These are phyloP conservation scores for Auricularia cornea DNA, from an alignment of 768 basidiomycete species.

Conservation along the genomic window DNA sequence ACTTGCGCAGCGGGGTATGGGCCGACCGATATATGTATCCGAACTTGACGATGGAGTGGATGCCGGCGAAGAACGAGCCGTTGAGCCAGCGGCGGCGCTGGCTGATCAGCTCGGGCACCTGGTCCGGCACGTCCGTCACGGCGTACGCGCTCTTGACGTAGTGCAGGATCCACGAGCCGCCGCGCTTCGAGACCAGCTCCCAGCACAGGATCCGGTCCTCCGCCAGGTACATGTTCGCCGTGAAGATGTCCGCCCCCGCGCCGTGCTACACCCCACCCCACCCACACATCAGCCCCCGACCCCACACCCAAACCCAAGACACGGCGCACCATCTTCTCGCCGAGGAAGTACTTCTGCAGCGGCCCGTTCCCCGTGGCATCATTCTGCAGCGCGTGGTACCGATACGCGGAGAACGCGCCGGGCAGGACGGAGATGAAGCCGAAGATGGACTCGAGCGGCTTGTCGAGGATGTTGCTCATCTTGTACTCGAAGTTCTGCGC, in stretches of 20 bases:
- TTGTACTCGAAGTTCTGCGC: conserved; percentile 95
- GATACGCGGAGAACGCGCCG: conserved; percentile 86
- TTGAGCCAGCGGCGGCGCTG: conserved; percentile 96
- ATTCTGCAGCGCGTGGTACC: conserved; percentile 88
- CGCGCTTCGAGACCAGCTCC: conserved; percentile 94
- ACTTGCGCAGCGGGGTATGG: conserved; percentile 73
- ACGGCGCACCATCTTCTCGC: conserved; percentile 85
- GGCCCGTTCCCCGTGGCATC: conserved; percentile 77
- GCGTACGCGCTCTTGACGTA: conserved; percentile 95
- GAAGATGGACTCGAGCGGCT: conserved; percentile 81
- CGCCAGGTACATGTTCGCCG: conserved; percentile 93
- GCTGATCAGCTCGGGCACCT: conserved; percentile 88
- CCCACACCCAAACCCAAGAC: no score
- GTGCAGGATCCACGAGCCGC: conserved; percentile 84
- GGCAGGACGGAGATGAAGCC: conserved; percentile 94
- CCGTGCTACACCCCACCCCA: conserved; percentile 43
- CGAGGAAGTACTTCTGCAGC: conserved; percentile 91
- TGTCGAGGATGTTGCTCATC: conserved; percentile 89
- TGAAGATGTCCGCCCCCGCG: conserved; percentile 83
- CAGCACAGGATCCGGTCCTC: conserved; percentile 94
- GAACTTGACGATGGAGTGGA: conserved; percentile 89
- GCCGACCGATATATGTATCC: conserved; percentile 91
- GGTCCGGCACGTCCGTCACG: conserved; percentile 88
- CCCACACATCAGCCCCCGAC: conserved; percentile 1
- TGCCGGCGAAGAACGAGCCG: conserved; percentile 95